phyloP scores from a whole-genome alignment of 768 basidiomycete genomes.

The Rhizopogon salebrosus region DNA sequence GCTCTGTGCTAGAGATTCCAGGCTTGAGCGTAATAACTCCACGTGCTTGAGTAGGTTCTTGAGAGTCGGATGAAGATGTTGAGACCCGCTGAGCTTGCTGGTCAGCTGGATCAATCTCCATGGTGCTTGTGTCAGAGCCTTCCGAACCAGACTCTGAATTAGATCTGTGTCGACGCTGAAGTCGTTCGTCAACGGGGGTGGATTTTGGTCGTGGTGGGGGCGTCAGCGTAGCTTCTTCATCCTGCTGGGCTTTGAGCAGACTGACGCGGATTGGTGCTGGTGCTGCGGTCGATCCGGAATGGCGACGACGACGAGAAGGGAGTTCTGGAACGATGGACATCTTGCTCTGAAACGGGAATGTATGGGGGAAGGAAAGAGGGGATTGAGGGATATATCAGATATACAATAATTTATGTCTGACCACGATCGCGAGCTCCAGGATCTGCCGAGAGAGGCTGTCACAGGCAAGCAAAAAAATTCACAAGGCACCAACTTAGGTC shows the following conservation, averaged over 20 bases:
- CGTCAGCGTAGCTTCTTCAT: conserved; percentile 23
- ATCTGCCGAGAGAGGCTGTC: no score
- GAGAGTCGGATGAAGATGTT: conserved; percentile 1
- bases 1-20: conserved; percentile 26
- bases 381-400: not conserved
- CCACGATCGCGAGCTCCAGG: no score
- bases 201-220: conserved; percentile 72
- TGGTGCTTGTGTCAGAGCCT: conserved; percentile 26
- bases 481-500: conserved; percentile 5
- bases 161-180: conserved; percentile 41
- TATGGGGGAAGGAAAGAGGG: not conserved
- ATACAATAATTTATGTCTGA: not conserved
- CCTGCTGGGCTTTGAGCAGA: conserved; percentile 14
- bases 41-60: conserved; percentile 12
- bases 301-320: conserved; percentile 48
- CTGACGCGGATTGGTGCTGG: conserved; percentile 20
- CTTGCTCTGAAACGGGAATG: conserved; percentile 6
- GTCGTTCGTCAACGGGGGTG: conserved; percentile 60
- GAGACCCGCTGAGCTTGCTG: not conserved
- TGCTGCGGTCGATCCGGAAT: conserved; percentile 50
- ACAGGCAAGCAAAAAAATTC: conserved; percentile 8
- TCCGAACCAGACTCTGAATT: conserved; percentile 32
- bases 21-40: conserved; percentile 17
- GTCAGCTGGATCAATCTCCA: conserved; percentile 19
- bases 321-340: conserved; percentile 12